Evolutionary conservation across 345 rosid genomes (phyloP), one percentile per base, ranked within the genome.

Genomic region (Murraya koenigii): DNA sequence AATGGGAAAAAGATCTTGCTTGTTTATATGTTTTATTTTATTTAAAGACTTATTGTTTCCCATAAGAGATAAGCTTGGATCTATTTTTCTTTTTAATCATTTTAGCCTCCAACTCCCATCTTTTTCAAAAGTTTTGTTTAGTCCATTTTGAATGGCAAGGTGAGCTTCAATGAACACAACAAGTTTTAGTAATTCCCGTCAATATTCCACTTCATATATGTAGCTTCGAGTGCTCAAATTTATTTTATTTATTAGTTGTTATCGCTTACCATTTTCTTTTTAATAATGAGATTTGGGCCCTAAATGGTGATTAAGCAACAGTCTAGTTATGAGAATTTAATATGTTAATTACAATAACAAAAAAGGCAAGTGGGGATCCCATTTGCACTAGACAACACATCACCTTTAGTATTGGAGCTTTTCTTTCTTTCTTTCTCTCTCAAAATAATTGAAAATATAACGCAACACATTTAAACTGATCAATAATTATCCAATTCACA

Each of bases 41-140:
- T 52, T 52, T 52, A 15, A 52, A 52, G 56, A 52, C 56, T 13
- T 44, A 17, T 52, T 52, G 10, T 33, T 75, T 54, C n/a, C 70
- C 65, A 61, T 28, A 67, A 79, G 80, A 73, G 85, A 88, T 79
- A 84, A 81, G 85, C 35, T 80, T 86, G 65, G 75, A 77, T 77
- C 62, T 71, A 19, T 58, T 17, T 59, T 63, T 72, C 71, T 65
- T 76, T 78, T 61, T 63, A 67, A 75, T 78, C 66, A 73, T 77
- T 70, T 70, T 60, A n/a, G 47, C 41, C 63, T 65, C 74, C 76
- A 30, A 71, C 71, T 66, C 78, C 83, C 59, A 69, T 80, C 87
- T 69, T 82, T 82, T 77, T 75, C 81, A 66, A 81, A 82, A 64
- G 79, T 72, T 35, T 26, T 67, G 71, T 69, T 30, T 66, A 36